These are phyloP conservation scores for Hirsutella rhossiliensis DNA, from an alignment of 2,329 filamentous ascomycete genomes.

Conservation along the genomic window DNA sequence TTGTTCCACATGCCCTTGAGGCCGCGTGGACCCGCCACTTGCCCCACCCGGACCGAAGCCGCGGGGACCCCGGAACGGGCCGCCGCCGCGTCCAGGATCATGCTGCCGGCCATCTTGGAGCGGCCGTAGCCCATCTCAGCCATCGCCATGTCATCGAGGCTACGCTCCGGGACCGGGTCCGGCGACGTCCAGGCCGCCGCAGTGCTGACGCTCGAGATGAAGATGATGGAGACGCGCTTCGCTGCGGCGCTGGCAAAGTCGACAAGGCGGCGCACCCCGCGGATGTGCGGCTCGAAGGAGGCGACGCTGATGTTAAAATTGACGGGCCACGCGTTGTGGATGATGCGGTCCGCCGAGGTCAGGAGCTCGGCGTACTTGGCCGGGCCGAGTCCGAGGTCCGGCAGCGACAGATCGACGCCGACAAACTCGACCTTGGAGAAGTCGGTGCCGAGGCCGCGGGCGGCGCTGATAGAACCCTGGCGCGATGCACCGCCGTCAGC, in stretches of 20 bases:
- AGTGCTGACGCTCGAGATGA: constrained; percentile 30
- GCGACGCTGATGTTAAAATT: constrained; percentile 37
- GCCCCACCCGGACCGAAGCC: constrained; percentile 31
- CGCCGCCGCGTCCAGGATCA: constrained; percentile 28
- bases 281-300: constrained; percentile 37
- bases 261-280: constrained; percentile 36
- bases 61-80: constrained; percentile 22
- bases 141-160: constrained; percentile 19
- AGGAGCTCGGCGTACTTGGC: constrained; percentile 23
- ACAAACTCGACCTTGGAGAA: constrained; percentile 33
- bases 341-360: constrained; percentile 28
- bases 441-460: constrained; percentile 24
- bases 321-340: constrained; percentile 40
- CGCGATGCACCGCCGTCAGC: constrained; percentile 23
- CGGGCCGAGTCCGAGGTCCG: constrained; percentile 32
- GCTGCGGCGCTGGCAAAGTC: constrained; percentile 22
- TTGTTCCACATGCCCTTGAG: constrained; percentile 38
- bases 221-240: constrained; percentile 22
- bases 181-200: constrained; percentile 18
- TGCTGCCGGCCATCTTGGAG: constrained; percentile 28
- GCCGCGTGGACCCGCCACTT: constrained; percentile 29
- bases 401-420: constrained; percentile 32
- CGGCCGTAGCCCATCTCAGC: constrained; percentile 26
- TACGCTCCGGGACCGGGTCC: constrained; percentile 23
- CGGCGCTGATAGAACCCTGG: constrained; percentile 21